Evolutionary conservation across 148 eudicot genomes (phyloP).

Genomic region (Euryodendron excelsum): DNA sequence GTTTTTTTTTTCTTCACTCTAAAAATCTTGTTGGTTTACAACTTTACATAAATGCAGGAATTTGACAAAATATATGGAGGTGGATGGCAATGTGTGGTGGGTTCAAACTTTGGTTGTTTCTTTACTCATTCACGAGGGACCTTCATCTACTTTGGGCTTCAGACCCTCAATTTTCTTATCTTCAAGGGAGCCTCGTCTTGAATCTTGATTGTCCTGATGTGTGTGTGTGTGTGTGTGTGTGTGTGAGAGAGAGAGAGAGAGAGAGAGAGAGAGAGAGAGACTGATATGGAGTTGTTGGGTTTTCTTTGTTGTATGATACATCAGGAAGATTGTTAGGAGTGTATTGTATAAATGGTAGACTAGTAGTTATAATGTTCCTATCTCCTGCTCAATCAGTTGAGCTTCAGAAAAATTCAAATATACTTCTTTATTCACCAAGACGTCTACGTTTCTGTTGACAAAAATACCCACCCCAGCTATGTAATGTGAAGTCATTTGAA

Average conservation of each 20-base stretch:
- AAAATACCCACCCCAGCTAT: too few species aligned
- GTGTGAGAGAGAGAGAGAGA: not conserved
- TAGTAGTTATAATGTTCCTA: not conserved
- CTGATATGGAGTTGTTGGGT: too few species aligned
- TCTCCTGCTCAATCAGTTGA: not conserved
- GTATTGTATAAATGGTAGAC: not conserved
- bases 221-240: not conserved
- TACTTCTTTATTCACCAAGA: not conserved
- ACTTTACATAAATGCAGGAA: conserved; percentile 40
- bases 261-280: not conserved
- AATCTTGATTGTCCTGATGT: not conserved
- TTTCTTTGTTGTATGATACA: too few species aligned
- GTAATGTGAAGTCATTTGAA: too few species aligned
- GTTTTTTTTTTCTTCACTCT: too few species aligned
- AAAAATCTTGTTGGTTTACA: too few species aligned
- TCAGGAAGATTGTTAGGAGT: not conserved
- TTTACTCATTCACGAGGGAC: conserved; percentile 76
- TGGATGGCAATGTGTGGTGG: conserved; percentile 98
- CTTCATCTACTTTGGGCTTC: conserved; percentile 75
- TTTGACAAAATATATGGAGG: conserved; percentile 77
- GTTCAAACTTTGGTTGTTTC: conserved; percentile 78
- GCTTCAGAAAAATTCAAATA: not conserved
- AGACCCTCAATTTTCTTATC: conserved; percentile 82
- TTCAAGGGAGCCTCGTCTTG: conserved; percentile 62
- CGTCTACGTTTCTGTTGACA: too few species aligned